Evolutionary conservation across 768 basidiomycete species (phyloP), one percentile per base, ranked within the genome.

Genomic region (Pulveroboletus sp.): DNA sequence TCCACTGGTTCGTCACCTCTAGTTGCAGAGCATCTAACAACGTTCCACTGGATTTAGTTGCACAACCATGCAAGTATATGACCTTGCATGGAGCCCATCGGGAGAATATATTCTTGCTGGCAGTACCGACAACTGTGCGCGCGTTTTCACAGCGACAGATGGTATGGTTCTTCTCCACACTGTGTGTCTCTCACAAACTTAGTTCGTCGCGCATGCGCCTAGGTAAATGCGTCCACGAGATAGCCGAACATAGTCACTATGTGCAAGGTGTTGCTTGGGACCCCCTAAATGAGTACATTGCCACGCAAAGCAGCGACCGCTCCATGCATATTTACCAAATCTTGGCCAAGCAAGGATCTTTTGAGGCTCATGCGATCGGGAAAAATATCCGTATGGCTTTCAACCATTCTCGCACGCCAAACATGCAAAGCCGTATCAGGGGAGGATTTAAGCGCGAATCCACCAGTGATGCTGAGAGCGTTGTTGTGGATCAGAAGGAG

Each of bases 241-340:
- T 94, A 53, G 86, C 90, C 1, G 95, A 98, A 61, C 96, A 99
- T 68, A 82, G 79, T 31, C 95, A 98, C 68, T 97, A 90, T 64
- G 96, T 99, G 0, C 96, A 99, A 73, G 96, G 96, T 8, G 96
- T 98, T 27, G 91, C 95, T 0, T 99, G 96, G 96, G 96, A 99
- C 57, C 96, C 96, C 1, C 71, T 96, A 59, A 93, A 95, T 66
- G 92, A 96, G 67, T 98, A 89, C 64, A 90, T 99, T 53, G 94
- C 96, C 4, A 98, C 96, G 0, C 96, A 99, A 64, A 93, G 90
- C 67, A 91, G 87, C 61, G 96, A 99, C 69, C 80, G 95, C 40
- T 88, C 93, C 18, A 95, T 98, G 82, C 93, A 97, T 65, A 83
- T 99, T 57, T 92, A 97, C 70, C 80, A 80, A 54, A 83, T 97